Base-by-base conservation (phyloP, 371 early-diverging fungal species). In the Mucor mucedo region DNA sequence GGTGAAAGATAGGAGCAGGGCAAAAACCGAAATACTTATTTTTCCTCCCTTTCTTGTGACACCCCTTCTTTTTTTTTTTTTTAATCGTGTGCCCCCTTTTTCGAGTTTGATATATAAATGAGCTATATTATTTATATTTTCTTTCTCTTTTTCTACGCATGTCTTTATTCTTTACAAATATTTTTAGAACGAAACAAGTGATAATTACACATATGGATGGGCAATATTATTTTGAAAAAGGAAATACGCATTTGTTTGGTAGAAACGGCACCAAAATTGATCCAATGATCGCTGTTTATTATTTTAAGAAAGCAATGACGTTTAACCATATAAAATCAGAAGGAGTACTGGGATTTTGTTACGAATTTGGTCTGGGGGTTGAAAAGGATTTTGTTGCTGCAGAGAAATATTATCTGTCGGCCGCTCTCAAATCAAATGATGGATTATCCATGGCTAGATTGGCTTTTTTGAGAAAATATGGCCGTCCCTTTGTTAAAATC, bases 361-460 rank as follows among this genome's bases (percentile, higher is more conserved):
- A 84, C 68, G 96, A 95, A 66, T 92, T 92, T 72, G 93, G 91
- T 2, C 70, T 92, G 6, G 92, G 91, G 11, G 68, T 82, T 2
- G 62, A 66, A 10, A 71, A 66, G 48, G 84, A 90, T 60, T 84
- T 77, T 69, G 71, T 75, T 27, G 48, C 64, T 28, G 75, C 90
- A 52, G 92, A 91, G 47, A 57, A 59, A 4, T 62, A 79, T 55
- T 91, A 92, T 65, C 42, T 85, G 11, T 39, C 41, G 6, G 84
- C 89, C 1, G 69, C 72, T 4, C 47, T 66, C 5, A 50, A 62
- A 57, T 32, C 48, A 8, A 73, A 78, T 5, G 75, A 81, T 56
- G 85, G 83, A 2, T 63, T 93, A 13, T 87, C 89, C 8, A 68
- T 75, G 55, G 77, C 84, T 21, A 81, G 91, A 13, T 65, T 92